A percentile compares a stretch with the other conserved stretches of the same genome.
Evolutionary conservation across 106 monocot genomes (phyloP).

Genomic region (Phalaenopsis equestris): DNA sequence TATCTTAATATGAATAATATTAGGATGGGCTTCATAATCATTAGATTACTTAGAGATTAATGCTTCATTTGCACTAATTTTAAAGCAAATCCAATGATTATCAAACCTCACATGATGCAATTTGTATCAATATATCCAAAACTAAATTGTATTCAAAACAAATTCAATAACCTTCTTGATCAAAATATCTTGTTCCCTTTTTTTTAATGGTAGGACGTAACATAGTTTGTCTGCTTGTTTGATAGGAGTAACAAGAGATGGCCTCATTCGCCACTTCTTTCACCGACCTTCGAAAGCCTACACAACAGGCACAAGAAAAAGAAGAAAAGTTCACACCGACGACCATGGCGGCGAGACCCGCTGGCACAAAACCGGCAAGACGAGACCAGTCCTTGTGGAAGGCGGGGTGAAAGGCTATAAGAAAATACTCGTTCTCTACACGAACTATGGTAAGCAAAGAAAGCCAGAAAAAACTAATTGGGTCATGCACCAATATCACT

Average conservation of each 20-base stretch:
- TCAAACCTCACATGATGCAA: no score
- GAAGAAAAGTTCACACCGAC: slow-evolving; percentile 39
- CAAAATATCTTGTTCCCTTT: background rate
- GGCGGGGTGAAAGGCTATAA: slow-evolving; percentile 20
- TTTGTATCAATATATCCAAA: no score
- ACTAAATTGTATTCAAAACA: no score
- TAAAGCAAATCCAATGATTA: no score
- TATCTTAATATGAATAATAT: no score
- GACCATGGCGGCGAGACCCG: slow-evolving; percentile 37
- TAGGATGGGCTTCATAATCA: no score
- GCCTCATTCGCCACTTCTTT: slow-evolving; percentile 50
- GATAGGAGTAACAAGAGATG: slow-evolving; percentile 40
- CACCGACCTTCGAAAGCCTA: slow-evolving; percentile 50
- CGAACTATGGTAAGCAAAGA: slow-evolving; percentile 43
- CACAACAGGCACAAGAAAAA: slow-evolving; percentile 29
- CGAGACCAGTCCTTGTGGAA: slow-evolving; percentile 22
- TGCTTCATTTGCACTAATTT: no score
- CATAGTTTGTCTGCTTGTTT: background rate
- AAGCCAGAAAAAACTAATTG: slow-evolving; percentile 59
- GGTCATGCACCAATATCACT: slow-evolving; percentile 44
- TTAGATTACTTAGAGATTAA: no score
- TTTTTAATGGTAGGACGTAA: background rate
- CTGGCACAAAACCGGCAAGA: slow-evolving; percentile 36
- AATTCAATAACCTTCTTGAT: no score
- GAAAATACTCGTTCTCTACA: slow-evolving; percentile 50